These are phyloP conservation scores for Porodaedalea pini DNA, from an alignment of 1,284 basidiomycete species.

Conservation along the genomic window DNA sequence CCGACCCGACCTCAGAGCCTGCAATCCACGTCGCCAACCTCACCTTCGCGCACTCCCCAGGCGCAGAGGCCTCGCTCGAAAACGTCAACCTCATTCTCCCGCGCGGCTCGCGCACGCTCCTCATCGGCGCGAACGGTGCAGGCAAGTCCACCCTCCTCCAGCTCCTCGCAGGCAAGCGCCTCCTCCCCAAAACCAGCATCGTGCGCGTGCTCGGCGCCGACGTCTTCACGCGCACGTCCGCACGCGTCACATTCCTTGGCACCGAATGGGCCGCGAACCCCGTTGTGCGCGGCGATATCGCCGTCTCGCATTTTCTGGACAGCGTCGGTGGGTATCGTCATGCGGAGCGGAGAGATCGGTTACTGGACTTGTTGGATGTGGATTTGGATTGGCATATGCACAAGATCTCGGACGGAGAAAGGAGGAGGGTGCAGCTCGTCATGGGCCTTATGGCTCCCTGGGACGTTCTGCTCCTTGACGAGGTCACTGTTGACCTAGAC, in stretches of 20 bases:
- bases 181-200: slow-evolving; percentile 55
- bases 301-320: slow-evolving; percentile 87
- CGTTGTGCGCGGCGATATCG: slow-evolving; percentile 89
- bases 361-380: slow-evolving; percentile 91
- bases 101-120: slow-evolving; percentile 73
- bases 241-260: slow-evolving; percentile 87
- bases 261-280: slow-evolving; percentile 97
- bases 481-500: slow-evolving; percentile 98
- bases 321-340: slow-evolving; percentile 95
- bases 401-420: slow-evolving; percentile 92
- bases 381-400: slow-evolving; percentile 95
- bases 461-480: slow-evolving; percentile 92
- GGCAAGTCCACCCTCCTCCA: slow-evolving; percentile 96
- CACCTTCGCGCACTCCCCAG: slow-evolving; percentile 56
- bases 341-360: slow-evolving; percentile 80
- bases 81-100: slow-evolving; percentile 66
- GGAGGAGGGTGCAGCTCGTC: slow-evolving; percentile 89
- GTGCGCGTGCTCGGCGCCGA: slow-evolving; percentile 77
- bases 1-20: slow-evolving; percentile 24
- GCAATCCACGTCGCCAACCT: slow-evolving; percentile 58
- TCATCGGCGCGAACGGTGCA: slow-evolving; percentile 91
- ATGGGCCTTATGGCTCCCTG: slow-evolving; percentile 97
- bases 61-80: slow-evolving; percentile 49
- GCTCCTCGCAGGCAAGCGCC: slow-evolving; percentile 89
- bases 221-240: slow-evolving; percentile 59